Percentiles rank a stretch among this genome's conserved stretches.
phyloP scores from a whole-genome alignment of 2,329 filamentous ascomycete species.

The Ophioceras dolichostomum region DNA sequence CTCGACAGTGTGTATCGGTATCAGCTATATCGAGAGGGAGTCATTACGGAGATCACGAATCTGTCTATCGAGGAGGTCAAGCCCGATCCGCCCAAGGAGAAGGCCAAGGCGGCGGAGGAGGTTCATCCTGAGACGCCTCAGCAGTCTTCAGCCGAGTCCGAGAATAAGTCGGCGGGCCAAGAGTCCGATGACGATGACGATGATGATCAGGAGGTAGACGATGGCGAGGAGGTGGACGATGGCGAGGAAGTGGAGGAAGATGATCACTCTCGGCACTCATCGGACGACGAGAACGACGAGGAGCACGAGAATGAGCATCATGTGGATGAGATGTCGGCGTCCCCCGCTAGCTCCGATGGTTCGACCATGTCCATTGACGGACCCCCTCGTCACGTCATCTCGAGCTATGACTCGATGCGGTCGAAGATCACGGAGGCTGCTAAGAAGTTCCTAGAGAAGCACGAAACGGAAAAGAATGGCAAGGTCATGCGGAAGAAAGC shows the following conservation, averaged over 20 bases:
- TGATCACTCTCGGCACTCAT: slow-evolving; percentile 14
- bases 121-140: slow-evolving; percentile 1
- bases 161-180: slow-evolving; percentile 3
- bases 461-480: slow-evolving; percentile 64
- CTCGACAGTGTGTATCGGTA: slow-evolving; percentile 84
- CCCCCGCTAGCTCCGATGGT: slow-evolving; percentile 52
- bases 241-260: slow-evolving; percentile 38
- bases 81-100: slow-evolving; percentile 13
- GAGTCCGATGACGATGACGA: slow-evolving; percentile 21
- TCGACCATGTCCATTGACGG: slow-evolving; percentile 53
- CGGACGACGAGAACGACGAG: slow-evolving; percentile 35
- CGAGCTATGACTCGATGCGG: slow-evolving; percentile 46
- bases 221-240: slow-evolving; percentile 29
- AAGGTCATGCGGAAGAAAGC: slow-evolving; percentile 71
- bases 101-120: slow-evolving; percentile 11
- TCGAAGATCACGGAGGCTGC: slow-evolving; percentile 66
- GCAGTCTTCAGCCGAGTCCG: slow-evolving; percentile 1
- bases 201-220: slow-evolving; percentile 22
- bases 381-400: slow-evolving; percentile 33
- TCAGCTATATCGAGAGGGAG: slow-evolving; percentile 93
- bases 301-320: slow-evolving; percentile 33
- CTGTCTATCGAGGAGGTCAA: slow-evolving; percentile 43
- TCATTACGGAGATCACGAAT: slow-evolving; percentile 81
- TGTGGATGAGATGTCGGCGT: slow-evolving; percentile 51
- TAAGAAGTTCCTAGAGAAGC: slow-evolving; percentile 69